A percentile compares a stretch with the other conserved stretches of the same genome.
Conservation (phyloP, 164 flowering plant genomes). For the Magnolia officinalis region DNA sequence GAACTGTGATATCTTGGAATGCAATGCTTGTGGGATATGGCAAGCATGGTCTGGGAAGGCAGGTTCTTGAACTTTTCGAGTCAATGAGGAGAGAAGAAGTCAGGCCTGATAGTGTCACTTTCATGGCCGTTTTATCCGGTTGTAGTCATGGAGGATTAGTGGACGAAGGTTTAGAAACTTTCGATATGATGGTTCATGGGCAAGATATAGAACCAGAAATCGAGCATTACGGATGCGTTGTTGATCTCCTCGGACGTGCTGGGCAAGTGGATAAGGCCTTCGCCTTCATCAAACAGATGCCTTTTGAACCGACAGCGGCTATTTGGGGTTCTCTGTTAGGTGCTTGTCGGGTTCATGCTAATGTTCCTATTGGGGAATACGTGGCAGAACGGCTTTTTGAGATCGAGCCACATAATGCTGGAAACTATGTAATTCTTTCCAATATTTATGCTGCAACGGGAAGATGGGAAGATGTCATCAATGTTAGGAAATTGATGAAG, state of each 20-base stretch:
- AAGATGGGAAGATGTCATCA: conserved; percentile 28
- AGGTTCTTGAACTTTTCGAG: conserved; percentile 26
- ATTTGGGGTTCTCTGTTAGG: conserved; percentile 35
- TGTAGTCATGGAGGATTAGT: conserved; percentile 37
- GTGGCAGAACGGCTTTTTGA: conserved; percentile 26
- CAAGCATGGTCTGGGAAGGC: conserved; percentile 33
- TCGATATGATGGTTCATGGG: conserved; percentile 17
- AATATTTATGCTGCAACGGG: conserved; percentile 30
- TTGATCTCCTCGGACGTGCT: conserved; percentile 35
- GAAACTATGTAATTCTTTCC: conserved; percentile 32
- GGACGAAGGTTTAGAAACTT: conserved; percentile 26
- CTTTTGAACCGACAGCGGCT: conserved; percentile 30
- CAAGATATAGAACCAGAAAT: conserved; percentile 20
- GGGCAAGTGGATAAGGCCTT: conserved; percentile 25
- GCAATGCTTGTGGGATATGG: conserved; percentile 34
- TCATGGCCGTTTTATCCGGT: conserved; percentile 29
- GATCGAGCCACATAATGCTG: conserved; percentile 32
- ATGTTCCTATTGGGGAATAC: conserved; percentile 24
- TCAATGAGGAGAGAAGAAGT: conserved; percentile 19
- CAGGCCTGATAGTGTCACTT: conserved; percentile 25
- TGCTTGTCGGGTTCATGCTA: conserved; percentile 26
- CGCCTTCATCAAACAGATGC: conserved; percentile 24
- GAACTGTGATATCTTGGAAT: conserved; percentile 30
- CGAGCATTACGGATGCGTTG: conserved; percentile 32
- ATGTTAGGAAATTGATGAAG: conserved; percentile 25